phyloP scores from a whole-genome alignment of 495 filamentous ascomycete genomes.

The Chaetomium cochliodes region DNA sequence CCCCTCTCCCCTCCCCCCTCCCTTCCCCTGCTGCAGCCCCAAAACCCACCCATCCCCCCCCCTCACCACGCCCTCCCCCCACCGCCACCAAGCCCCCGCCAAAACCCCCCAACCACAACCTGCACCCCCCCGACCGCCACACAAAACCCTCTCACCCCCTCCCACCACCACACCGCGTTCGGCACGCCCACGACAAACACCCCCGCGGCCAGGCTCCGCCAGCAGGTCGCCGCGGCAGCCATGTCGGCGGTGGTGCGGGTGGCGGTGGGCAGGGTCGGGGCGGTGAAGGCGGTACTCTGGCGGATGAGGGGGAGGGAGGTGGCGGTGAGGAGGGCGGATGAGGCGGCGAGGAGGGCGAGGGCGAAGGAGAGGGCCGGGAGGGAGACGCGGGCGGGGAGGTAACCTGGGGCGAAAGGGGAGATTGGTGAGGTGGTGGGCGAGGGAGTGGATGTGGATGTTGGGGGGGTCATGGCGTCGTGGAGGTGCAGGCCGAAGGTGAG shows the following conservation, averaged over 20 bases:
- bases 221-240: conserved; percentile 37
- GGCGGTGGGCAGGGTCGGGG: conserved; percentile 39
- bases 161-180: conserved; percentile 33
- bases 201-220: conserved; percentile 39
- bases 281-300: conserved; percentile 45
- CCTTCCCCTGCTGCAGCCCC: no score
- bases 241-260: conserved; percentile 47
- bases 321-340: conserved; percentile 35
- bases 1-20: no score
- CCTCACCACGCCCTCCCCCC: conserved; percentile 38
- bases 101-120: conserved; percentile 33
- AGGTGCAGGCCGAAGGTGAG: conserved; percentile 45
- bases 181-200: conserved; percentile 44
- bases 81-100: conserved; percentile 40
- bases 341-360: conserved; percentile 43
- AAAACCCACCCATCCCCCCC: conserved; percentile 44
- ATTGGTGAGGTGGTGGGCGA: neutral
- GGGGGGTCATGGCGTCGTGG: conserved; percentile 37
- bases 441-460: conserved; percentile 9
- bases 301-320: conserved; percentile 40
- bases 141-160: conserved; percentile 37
- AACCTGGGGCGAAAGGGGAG: conserved; percentile 30
- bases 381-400: conserved; percentile 34
- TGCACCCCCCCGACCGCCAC: conserved; percentile 40
- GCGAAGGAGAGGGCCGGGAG: conserved; percentile 42